phyloP scores from a whole-genome alignment of 2,329 filamentous ascomycete genomes.

The Arachnopeziza araneosa region DNA sequence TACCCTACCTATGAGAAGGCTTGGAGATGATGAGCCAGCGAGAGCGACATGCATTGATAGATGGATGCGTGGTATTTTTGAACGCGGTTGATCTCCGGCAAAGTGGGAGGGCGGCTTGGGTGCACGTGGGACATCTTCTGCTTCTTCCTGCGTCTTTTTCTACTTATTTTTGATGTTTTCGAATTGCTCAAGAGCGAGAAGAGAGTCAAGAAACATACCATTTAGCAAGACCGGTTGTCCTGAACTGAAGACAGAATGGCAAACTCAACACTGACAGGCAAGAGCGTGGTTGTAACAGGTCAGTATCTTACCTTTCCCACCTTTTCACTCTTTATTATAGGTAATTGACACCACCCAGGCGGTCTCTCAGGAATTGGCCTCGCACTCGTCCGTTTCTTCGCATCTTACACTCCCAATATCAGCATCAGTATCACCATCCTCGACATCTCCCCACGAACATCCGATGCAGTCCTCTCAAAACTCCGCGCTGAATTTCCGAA shows the following conservation, averaged over 20 bases:
- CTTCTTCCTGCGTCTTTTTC: neutral
- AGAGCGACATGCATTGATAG: too few species aligned
- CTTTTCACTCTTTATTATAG: neutral
- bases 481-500: constrained; percentile 11
- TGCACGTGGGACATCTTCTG: neutral
- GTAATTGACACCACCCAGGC: constrained; percentile 44
- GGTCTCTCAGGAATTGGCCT: constrained; percentile 71
- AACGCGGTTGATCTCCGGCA: too few species aligned
- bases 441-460: constrained; percentile 13
- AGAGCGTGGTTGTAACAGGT: constrained; percentile 17
- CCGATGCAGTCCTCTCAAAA: constrained; percentile 15
- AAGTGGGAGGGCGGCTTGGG: too few species aligned
- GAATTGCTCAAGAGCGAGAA: neutral
- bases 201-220: neutral
- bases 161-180: neutral
- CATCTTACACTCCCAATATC: constrained; percentile 8
- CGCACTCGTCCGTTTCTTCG: constrained; percentile 53
- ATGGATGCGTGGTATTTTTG: too few species aligned
- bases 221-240: neutral
- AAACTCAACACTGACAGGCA: constrained; percentile 9
- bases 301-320: neutral
- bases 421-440: constrained; percentile 14
- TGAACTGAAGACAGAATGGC: constrained; percentile 5
- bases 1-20: too few species aligned
- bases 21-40: too few species aligned